phyloP scores from a whole-genome alignment of 2,329 filamentous ascomycete genomes.

The Colletotrichum plurivorum region DNA sequence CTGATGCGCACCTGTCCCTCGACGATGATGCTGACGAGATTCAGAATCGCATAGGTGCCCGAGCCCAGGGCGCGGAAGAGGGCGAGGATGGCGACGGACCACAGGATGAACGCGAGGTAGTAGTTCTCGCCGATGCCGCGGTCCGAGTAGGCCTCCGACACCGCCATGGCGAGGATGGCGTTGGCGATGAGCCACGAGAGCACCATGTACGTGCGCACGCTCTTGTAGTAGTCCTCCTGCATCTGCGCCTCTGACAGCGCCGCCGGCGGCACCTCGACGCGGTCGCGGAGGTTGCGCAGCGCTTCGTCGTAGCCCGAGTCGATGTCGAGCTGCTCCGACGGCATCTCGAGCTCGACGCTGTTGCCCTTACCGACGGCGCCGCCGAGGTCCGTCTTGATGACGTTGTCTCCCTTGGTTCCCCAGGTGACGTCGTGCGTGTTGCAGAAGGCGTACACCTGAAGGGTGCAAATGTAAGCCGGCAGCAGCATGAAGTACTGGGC shows the following conservation, averaged over 20 bases:
- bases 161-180: slow-evolving; percentile 91
- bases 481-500: slow-evolving; percentile 94
- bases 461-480: slow-evolving; percentile 94
- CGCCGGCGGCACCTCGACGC: slow-evolving; percentile 81
- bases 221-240: slow-evolving; percentile 99
- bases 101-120: slow-evolving; percentile 94
- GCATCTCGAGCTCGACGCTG: slow-evolving; percentile 96
- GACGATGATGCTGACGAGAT: slow-evolving; percentile 85
- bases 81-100: slow-evolving; percentile 88
- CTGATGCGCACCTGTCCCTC: slow-evolving; percentile 82
- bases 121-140: slow-evolving; percentile 83
- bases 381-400: slow-evolving; percentile 92
- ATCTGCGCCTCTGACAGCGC: slow-evolving; percentile 80
- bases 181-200: slow-evolving; percentile 95
- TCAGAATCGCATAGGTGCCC: slow-evolving; percentile 86
- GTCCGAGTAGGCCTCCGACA: slow-evolving; percentile 86
- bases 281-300: slow-evolving; percentile 93
- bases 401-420: slow-evolving; percentile 99
- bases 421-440: slow-evolving; percentile 99
- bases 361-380: slow-evolving; percentile 82
- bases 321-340: slow-evolving; percentile 96
- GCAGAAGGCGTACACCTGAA: slow-evolving; percentile 99
- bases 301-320: slow-evolving; percentile 98
- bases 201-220: slow-evolving; percentile 98
- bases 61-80: slow-evolving; percentile 89